Base-by-base conservation (phyloP, 129 eudicot species). In the Rutidosis leptorrhynchoides region DNA sequence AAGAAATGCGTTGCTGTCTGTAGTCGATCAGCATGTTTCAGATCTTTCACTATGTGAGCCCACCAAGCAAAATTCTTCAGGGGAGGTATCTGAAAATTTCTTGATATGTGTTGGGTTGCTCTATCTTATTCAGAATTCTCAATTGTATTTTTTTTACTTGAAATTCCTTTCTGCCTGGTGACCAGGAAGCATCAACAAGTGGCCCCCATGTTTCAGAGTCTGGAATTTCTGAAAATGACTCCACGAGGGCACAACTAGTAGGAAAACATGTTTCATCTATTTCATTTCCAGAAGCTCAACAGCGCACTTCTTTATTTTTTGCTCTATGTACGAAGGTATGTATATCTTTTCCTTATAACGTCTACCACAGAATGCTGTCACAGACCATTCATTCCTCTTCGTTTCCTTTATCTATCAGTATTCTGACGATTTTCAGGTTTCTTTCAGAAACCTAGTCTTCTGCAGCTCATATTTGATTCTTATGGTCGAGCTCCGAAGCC, bases 391-490 rank as follows among this genome's bases (percentile, higher is more conserved):
- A 19, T 2, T 58, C 25, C 19, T 26, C 28, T 37, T 11, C 46
- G 6, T 53, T 0, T 26, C 55, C 30, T 43, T n/a, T 53, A 25
- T 76, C 26, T n/a, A 16, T 69, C 33, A 30, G 37, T 51, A 48
- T 9, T 32, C 16, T 58, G 53, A 22, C 26, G 58, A 5, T 23
- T 28, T 35, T 24, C 70, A 59, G 12, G 25, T 61, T 56, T 63
- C 58, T 32, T 71, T 81, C 88, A 93, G 98, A 93, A 83, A 68
- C 90, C 91, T 73, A 71, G 78, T 75, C 98, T 88, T 76, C 95
- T 93, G 48, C 96, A 80, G 37, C 91, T 88, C 69, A 87, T 88
- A 63, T 93, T 93, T 80, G 92, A 82, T 60, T 73, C 53, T 49
- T 88, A 81, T 80, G 88, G 74, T 6, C 86, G 78, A 64, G 78